phyloP scores from a whole-genome alignment of 2,329 filamentous ascomycete genomes.

The Clarireedia hainanense region DNA sequence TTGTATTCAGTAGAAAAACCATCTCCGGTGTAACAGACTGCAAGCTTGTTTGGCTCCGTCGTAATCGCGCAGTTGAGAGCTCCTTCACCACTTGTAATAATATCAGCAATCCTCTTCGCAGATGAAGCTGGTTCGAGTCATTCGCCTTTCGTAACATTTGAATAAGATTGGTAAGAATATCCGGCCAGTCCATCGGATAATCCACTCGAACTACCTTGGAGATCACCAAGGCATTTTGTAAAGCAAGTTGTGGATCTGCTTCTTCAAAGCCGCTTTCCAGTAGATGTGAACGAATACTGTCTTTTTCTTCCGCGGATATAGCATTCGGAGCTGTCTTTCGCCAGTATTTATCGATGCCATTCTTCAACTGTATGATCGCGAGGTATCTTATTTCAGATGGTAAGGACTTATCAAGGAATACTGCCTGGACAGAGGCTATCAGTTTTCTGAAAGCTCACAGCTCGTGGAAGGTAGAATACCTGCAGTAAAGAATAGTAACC shows the following conservation, averaged over 20 bases:
- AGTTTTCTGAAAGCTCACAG: neutral
- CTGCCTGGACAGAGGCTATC: slow-evolving; percentile 43
- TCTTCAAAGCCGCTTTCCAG: slow-evolving; percentile 73
- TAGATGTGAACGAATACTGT: slow-evolving; percentile 64
- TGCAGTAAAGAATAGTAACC: slow-evolving; percentile 64
- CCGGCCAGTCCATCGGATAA: slow-evolving; percentile 78
- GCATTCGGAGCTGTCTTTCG: slow-evolving; percentile 56
- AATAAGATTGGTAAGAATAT: slow-evolving; percentile 53
- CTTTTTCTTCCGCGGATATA: slow-evolving; percentile 67
- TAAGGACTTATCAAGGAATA: slow-evolving; percentile 73
- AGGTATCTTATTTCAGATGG: slow-evolving; percentile 77
- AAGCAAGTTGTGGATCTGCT: slow-evolving; percentile 63
- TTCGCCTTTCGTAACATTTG: slow-evolving; percentile 52
- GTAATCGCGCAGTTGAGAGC: slow-evolving; percentile 69
- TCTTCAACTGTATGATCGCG: slow-evolving; percentile 89
- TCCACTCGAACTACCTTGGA: slow-evolving; percentile 87
- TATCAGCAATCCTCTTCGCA: slow-evolving; percentile 66
- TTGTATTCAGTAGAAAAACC: slow-evolving; percentile 67
- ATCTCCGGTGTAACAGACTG: slow-evolving; percentile 76
- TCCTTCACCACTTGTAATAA: slow-evolving; percentile 87
- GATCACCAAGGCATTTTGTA: slow-evolving; percentile 82
- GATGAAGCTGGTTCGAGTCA: slow-evolving; percentile 53
- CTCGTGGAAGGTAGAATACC: slow-evolving; percentile 34
- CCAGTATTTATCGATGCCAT: slow-evolving; percentile 95
- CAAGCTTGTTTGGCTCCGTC: slow-evolving; percentile 66